Conservation (phyloP, 202 grass and related monocot species). For the Brachypodium distachyon region DNA sequence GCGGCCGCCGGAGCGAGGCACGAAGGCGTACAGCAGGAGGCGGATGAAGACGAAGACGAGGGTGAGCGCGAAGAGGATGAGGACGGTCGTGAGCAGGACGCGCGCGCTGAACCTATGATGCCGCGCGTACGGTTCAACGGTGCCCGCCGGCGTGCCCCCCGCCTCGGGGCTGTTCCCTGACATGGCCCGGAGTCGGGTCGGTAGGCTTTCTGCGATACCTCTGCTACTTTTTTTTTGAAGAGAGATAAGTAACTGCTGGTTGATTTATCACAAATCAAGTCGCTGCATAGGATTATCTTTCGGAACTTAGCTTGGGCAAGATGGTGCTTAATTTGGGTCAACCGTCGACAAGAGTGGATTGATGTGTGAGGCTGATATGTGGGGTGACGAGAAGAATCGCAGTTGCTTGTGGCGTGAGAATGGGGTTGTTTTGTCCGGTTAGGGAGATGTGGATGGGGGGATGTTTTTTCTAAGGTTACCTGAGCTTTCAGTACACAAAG, state of each 20-base stretch:
- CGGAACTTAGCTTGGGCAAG: neutral
- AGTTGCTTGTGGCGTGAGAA: neutral
- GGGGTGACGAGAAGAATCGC: neutral
- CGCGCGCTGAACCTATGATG: slow-evolving; percentile 15
- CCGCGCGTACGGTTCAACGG: neutral
- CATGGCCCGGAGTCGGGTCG: slow-evolving; percentile 21
- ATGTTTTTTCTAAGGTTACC: neutral
- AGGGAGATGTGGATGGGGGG: neutral
- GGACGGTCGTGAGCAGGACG: slow-evolving; percentile 23
- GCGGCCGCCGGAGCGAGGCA: neutral
- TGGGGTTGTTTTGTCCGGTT: neutral
- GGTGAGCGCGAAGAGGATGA: slow-evolving; percentile 32
- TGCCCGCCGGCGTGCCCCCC: neutral
- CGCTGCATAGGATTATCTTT: neutral
- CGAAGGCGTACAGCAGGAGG: slow-evolving; percentile 8
- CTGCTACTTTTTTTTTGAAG: neutral
- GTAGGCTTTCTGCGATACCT: neutral
- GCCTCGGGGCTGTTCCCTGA: neutral
- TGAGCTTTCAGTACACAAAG: neutral
- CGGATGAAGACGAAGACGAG: slow-evolving; percentile 33
- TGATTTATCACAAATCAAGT: too few species aligned
- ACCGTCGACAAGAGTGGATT: neutral
- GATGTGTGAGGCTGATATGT: neutral
- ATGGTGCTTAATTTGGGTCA: neutral
- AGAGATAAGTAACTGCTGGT: neutral